Percentiles rank a stretch among this genome's conserved stretches.
Evolutionary conservation across 371 early-diverging fungal species (phyloP).

Genomic region (Blakeslea trispora): DNA sequence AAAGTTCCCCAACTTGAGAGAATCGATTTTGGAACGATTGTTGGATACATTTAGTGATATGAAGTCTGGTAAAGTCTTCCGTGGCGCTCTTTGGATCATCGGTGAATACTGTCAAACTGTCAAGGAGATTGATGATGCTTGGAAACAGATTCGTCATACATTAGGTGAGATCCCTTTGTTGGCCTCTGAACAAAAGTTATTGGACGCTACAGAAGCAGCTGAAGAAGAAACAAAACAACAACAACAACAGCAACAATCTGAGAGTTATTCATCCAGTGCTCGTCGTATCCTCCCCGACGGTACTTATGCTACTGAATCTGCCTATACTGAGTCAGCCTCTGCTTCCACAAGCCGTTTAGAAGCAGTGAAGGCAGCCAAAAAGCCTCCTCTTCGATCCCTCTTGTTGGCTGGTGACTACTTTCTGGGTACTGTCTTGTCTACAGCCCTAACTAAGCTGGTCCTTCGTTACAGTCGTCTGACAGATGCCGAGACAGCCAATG

Average conservation of each 20-base stretch:
- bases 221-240: slow-evolving; percentile 32
- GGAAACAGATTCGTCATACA: slow-evolving; percentile 78
- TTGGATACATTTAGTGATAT: slow-evolving; percentile 85
- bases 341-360: slow-evolving; percentile 53
- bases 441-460: slow-evolving; percentile 88
- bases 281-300: slow-evolving; percentile 93
- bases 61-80: slow-evolving; percentile 93
- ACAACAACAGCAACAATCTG: slow-evolving; percentile 39
- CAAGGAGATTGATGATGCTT: slow-evolving; percentile 80
- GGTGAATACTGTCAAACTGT: slow-evolving; percentile 85
- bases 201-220: slow-evolving; percentile 62
- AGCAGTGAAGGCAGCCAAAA: slow-evolving; percentile 67
- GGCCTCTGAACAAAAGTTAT: slow-evolving; percentile 79
- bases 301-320: slow-evolving; percentile 95
- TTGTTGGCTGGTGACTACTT: slow-evolving; percentile 93
- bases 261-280: slow-evolving; percentile 56
- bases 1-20: slow-evolving; percentile 87
- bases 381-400: slow-evolving; percentile 80
- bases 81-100: slow-evolving; percentile 97
- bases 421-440: slow-evolving; percentile 84
- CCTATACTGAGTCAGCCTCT: slow-evolving; percentile 62
- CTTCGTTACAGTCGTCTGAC: slow-evolving; percentile 64
- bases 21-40: slow-evolving; percentile 76
- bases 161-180: slow-evolving; percentile 93
- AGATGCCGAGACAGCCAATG: slow-evolving; percentile 64